Conservation (phyloP, 2,329 filamentous ascomycete genomes). For the Pseudocercospora eumusae region DNA sequence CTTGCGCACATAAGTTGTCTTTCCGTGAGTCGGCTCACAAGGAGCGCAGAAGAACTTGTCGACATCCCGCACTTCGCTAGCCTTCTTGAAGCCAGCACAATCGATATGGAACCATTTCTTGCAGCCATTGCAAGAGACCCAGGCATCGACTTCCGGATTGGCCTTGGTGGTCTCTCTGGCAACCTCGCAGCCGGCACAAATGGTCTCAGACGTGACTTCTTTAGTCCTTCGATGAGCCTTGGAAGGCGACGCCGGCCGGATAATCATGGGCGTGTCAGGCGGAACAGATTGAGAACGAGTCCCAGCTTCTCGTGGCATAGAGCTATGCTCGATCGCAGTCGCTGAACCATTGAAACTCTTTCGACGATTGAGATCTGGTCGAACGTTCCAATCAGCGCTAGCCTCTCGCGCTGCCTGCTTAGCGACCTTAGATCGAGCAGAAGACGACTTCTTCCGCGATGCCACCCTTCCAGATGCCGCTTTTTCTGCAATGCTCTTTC, state of each 20-base stretch:
- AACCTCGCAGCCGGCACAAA: constrained; percentile 60
- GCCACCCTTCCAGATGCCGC: constrained; percentile 33
- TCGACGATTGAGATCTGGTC: constrained; percentile 25
- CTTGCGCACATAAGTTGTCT: constrained; percentile 67
- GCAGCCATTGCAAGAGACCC: constrained; percentile 70
- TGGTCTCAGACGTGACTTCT: constrained; percentile 43
- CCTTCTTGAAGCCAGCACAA: constrained; percentile 66
- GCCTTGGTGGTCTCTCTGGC: constrained; percentile 54
- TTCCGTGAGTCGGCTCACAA: constrained; percentile 62
- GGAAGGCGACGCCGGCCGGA: constrained; percentile 29
- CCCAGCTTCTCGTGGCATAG: background rate
- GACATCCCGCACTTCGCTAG: constrained; percentile 64
- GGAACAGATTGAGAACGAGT: constrained; percentile 35
- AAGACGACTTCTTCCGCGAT: constrained; percentile 39
- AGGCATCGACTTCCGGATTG: constrained; percentile 56
- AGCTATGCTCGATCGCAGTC: background rate
- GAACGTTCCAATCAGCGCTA: constrained; percentile 15
- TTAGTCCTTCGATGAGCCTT: constrained; percentile 33
- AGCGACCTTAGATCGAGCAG: constrained; percentile 37
- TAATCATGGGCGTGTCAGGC: constrained; percentile 33
- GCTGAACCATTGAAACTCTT: constrained; percentile 33
- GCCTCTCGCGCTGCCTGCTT: constrained; percentile 22
- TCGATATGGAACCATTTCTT: constrained; percentile 69
- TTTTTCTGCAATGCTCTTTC: constrained; percentile 42
- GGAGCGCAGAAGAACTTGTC: constrained; percentile 67